Base-by-base conservation (phyloP, 1,284 basidiomycete species). In the Moniliophthora roreri region DNA sequence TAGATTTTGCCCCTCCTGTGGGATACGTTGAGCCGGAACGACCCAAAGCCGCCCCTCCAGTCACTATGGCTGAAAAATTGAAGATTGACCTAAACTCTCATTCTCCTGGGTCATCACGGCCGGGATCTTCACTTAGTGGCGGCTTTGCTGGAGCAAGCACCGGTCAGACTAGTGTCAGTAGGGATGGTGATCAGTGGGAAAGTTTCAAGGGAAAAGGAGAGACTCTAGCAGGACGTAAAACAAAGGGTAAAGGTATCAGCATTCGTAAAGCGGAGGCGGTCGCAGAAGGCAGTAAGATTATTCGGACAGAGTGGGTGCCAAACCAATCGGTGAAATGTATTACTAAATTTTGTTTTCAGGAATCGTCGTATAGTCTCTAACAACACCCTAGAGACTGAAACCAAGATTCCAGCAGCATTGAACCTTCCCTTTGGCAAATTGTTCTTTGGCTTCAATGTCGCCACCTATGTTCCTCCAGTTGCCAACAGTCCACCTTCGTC, bases 51-150 rank as follows among this genome's bases (percentile, higher is more conserved):
- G 82, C 85, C 1, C 87, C 95, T 1, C 86, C 88, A 8, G 72
- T 91, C 8, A 98, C 95, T 1, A 98, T 99, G 96, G 95, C 96
- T 0, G 91, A 91, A 50, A 98, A 98, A 72, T 82, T 98, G 52
- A 95, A 95, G 68, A 98, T 99, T 57, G 94, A 99, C 66, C 73
- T 95, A 21, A 85, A 87, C 58, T 87, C 85, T 1, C 86, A 89
- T 9, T 91, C 90, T 13, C 88, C 85, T 2, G 88, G 88, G 11
- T 91, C 89, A 1, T 92, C 90, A 23, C 77, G 93, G 16, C 91
- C 93, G 2, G 82, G 80, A 0, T 94, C 91, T 2, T 81, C 89
- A 6, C 70, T 87, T 62, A 79, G 80, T 49, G 88, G 86, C 35
- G 84, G 81, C 11, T 88, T 89, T 60, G 72, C 81, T 2, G 79